Percentiles rank a stretch among this genome's conserved stretches.
phyloP scores from a whole-genome alignment of 1,139 yeast genomes.

The Meyerozyma guilliermondii region DNA sequence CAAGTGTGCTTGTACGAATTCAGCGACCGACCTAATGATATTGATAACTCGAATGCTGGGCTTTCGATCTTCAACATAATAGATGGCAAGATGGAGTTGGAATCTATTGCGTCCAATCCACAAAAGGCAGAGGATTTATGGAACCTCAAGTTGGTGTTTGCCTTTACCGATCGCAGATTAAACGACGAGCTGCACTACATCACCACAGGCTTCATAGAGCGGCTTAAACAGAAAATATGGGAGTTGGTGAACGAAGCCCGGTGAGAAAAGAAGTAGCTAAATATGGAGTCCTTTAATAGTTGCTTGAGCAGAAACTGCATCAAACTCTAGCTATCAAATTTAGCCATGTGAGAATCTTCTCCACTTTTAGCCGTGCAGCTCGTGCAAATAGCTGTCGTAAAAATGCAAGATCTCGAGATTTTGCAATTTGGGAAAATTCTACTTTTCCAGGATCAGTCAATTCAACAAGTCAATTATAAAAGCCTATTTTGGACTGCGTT shows the following conservation, averaged over 20 bases:
- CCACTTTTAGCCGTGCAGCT: no score
- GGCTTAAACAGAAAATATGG: conserved; percentile 44
- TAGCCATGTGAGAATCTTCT: no score
- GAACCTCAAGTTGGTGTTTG: conserved; percentile 61
- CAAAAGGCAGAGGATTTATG: conserved; percentile 51
- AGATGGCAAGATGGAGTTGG: conserved; percentile 54
- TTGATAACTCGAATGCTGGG: conserved; percentile 14
- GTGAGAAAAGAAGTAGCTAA: no score
- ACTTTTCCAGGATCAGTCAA: no score
- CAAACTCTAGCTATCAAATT: no score
- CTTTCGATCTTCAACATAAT: conserved; percentile 43
- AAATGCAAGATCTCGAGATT: no score
- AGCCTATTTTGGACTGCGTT: no score
- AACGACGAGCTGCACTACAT: conserved; percentile 34
- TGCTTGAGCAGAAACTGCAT: no score
- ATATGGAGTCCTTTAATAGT: no score
- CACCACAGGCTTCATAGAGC: conserved; percentile 46
- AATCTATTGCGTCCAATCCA: conserved; percentile 41
- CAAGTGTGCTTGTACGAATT: conserved; percentile 29
- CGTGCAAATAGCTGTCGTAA: no score
- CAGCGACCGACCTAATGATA: conserved; percentile 12
- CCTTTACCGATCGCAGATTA: conserved; percentile 48
- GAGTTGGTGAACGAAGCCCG: not conserved
- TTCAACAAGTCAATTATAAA: no score
- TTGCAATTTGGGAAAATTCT: no score